Evolutionary conservation across 108 stramenopile species (phyloP).

Genomic region (Poteriospumella lacustris): DNA sequence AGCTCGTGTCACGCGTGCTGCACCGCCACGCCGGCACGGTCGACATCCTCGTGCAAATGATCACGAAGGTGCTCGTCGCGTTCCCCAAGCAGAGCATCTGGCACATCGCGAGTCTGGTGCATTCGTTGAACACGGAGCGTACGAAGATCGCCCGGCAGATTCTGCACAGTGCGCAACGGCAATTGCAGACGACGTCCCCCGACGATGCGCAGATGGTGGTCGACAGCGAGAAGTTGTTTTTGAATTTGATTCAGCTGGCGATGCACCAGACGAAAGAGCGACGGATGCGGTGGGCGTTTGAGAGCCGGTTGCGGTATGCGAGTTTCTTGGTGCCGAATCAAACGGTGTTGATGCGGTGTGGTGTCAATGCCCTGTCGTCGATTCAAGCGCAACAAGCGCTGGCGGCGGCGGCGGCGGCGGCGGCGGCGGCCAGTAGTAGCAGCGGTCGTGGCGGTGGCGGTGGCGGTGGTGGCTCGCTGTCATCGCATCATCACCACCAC

Average conservation of each 20-base stretch:
- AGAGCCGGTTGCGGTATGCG: background rate
- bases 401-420: too few relatives aligned
- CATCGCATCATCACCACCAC: too few relatives aligned
- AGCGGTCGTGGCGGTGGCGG: too few relatives aligned
- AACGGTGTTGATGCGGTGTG: too few relatives aligned
- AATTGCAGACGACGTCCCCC: background rate
- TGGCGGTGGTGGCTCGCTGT: too few relatives aligned
- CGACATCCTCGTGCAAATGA: background rate
- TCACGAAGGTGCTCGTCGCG: background rate
- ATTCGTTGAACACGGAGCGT: slow-evolving; percentile 20
- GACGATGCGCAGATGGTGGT: slow-evolving; percentile 5
- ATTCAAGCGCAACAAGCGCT: too few relatives aligned
- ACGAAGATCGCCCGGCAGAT: slow-evolving; percentile 1
- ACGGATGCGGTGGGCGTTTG: background rate
- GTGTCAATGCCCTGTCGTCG: too few relatives aligned
- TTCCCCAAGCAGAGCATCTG: slow-evolving; percentile 34
- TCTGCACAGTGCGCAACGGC: background rate
- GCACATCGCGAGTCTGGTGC: slow-evolving; percentile 30
- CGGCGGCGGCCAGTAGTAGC: too few relatives aligned
- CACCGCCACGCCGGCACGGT: background rate
- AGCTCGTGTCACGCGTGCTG: slow-evolving; percentile 36
- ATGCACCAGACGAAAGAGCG: background rate
- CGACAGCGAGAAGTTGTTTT: background rate
- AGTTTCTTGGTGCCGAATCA: slow-evolving; percentile 15
- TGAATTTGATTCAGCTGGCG: background rate